Evolutionary conservation across 2,329 filamentous ascomycete genomes (phyloP).

Genomic region (Penicillium sp.): DNA sequence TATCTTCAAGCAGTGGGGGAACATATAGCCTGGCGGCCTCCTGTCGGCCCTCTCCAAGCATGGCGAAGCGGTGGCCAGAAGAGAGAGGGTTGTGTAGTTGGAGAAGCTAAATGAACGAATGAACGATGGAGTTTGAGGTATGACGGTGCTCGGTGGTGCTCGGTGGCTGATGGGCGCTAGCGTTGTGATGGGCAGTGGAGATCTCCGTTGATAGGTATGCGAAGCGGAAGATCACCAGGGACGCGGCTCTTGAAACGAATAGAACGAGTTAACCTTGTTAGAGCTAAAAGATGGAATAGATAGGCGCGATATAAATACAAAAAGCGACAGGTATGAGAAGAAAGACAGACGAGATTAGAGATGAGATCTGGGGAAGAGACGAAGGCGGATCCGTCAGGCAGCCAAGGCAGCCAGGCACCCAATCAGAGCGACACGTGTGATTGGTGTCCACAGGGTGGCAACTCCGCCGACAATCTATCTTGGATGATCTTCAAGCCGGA

Average conservation of each 20-base stretch:
- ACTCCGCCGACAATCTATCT: not conserved
- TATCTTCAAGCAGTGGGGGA: constrained; percentile 33
- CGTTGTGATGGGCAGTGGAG: constrained; percentile 12
- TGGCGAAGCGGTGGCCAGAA: constrained; percentile 11
- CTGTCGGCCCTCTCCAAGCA: constrained; percentile 31
- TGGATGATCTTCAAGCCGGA: not conserved
- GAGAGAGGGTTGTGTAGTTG: not conserved
- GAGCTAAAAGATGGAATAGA: not conserved
- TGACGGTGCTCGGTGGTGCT: constrained; percentile 17
- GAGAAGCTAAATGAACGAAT: constrained; percentile 6
- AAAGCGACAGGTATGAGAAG: not conserved
- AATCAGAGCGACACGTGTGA: constrained; percentile 4
- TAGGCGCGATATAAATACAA: not conserved
- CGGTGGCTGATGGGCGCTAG: constrained; percentile 16
- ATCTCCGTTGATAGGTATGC: constrained; percentile 17
- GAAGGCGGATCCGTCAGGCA: constrained; percentile 5
- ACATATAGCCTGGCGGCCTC: constrained; percentile 33
- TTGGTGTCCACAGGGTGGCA: constrained; percentile 1
- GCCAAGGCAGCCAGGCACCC: constrained; percentile 8
- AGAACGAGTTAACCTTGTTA: not conserved
- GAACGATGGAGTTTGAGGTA: constrained; percentile 13
- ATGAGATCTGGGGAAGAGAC: constrained; percentile 7
- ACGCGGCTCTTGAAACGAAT: not conserved
- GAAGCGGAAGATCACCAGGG: constrained; percentile 14
- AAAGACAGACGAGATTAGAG: not conserved